Base-by-base conservation (phyloP, 768 basidiomycete species). In the Amanita inopinata region DNA sequence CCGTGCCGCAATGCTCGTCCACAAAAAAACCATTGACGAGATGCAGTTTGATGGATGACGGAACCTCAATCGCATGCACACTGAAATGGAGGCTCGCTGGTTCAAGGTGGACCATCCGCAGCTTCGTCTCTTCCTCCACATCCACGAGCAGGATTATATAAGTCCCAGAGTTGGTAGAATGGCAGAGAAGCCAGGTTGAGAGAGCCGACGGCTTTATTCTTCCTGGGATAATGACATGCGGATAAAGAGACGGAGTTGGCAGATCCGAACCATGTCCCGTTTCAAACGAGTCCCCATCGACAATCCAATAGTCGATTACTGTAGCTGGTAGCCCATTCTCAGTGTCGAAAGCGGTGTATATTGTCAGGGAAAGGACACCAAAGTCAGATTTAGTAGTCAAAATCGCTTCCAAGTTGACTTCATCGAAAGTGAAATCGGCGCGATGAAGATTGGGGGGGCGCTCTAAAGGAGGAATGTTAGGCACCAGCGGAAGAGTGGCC, bases 1-100 rank as follows among this genome's bases (percentile, higher is more conserved):
- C 38, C 14, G 52, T 49, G 4, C 59, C 59, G 20, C 46, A 28
- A 40, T 58, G 51, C 32, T 61, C 59, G 36, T 61, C 59, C 19
- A 59, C 35, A 22, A 48, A 51, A 8, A 61, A 42, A 14, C 56
- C 55, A 32, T 49, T 44, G 8, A 55, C 43, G 25, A 33, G 24
- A 15, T 43, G 36, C 20, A 53, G 31, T 30, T 52, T 44, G 6
- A 61, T 40, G 34, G 35, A 36, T 0, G 44, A 20, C 2, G 59
- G 57, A 4, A 56, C 24, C 19, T 50, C 47, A 35, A 61, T 41
- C 17, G 42, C 36, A 38, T 55, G 53, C 33, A 46, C 45, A 11
- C 34, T 37, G 19, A 44, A 44, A 25, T 17, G 34, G n/a, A 15
- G 34, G 25, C 30, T 15, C 5, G 43, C 34, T 12, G 37, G 14